Evolutionary conservation across 1,139 yeast species (phyloP).

Genomic region (Yamadazyma epiphylla): DNA sequence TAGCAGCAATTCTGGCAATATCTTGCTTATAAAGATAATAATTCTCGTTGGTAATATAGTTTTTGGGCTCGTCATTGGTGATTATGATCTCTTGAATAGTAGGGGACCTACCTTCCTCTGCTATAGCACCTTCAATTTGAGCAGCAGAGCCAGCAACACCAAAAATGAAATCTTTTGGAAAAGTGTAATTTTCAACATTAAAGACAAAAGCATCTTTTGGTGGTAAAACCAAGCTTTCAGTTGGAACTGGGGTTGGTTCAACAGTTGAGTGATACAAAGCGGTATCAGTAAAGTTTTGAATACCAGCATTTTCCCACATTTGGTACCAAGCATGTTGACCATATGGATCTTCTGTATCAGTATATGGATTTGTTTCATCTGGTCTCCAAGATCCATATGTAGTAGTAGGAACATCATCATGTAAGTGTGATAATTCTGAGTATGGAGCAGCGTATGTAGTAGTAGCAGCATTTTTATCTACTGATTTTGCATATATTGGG

Average conservation of each 20-base stretch:
- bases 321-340: conserved; percentile 20
- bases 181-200: conserved; percentile 13
- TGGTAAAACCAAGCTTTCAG: conserved; percentile 16
- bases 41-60: conserved; percentile 28
- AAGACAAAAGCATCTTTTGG: conserved; percentile 17
- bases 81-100: conserved; percentile 21
- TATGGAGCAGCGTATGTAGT: conserved; percentile 12
- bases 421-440: conserved; percentile 10
- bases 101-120: conserved; percentile 30
- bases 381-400: conserved; percentile 18
- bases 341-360: conserved; percentile 17
- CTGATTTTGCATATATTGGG: conserved; percentile 12
- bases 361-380: conserved; percentile 12
- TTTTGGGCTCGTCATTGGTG: conserved; percentile 10
- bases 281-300: conserved; percentile 14
- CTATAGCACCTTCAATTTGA: conserved; percentile 34
- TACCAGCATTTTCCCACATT: conserved; percentile 15
- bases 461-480: conserved; percentile 5
- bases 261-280: conserved; percentile 18
- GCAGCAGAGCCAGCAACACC: conserved; percentile 25
- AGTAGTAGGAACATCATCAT: conserved; percentile 12
- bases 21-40: conserved; percentile 32
- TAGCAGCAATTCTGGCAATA: conserved; percentile 25
- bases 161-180: conserved; percentile 17
- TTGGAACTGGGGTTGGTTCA: conserved; percentile 19